These are phyloP conservation scores for Didymella exigua DNA, from an alignment of 2,329 filamentous ascomycete species.

Conservation along the genomic window DNA sequence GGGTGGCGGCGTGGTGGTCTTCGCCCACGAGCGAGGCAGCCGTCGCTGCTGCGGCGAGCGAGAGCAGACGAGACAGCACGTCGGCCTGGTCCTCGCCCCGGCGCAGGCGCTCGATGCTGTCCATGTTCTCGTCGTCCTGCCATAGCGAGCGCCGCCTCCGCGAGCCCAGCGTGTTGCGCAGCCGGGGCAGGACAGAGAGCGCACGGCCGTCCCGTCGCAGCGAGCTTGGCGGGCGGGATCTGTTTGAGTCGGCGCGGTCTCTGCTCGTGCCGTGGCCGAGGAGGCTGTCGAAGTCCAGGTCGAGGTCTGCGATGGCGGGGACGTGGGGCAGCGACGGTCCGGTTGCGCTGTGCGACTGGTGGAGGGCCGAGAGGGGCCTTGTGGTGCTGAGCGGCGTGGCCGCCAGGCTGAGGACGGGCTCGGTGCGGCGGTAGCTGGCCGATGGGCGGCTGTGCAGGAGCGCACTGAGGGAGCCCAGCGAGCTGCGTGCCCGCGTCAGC, in stretches of 20 bases:
- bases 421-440: conserved; percentile 24
- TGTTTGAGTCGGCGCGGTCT: conserved; percentile 25
- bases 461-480: conserved; percentile 43
- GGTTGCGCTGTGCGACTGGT: conserved; percentile 34
- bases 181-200: conserved; percentile 45
- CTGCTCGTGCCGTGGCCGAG: conserved; percentile 18
- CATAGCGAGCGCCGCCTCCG: conserved; percentile 60
- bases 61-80: conserved; percentile 65
- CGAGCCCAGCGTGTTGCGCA: conserved; percentile 52
- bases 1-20: conserved; percentile 59
- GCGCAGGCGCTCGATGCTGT: conserved; percentile 46
- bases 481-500: conserved; percentile 45
- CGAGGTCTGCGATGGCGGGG: conserved; percentile 44
- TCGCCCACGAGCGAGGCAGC: conserved; percentile 69
- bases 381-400: conserved; percentile 22
- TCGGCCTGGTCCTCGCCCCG: conserved; percentile 66
- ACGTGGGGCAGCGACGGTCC: conserved; percentile 42
- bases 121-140: conserved; percentile 34
- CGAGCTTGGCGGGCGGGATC: conserved; percentile 29
- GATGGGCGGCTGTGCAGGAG: conserved; percentile 40
- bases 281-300: conserved; percentile 47
- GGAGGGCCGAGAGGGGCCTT: conserved; percentile 26
- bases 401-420: conserved; percentile 21
- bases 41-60: conserved; percentile 67
- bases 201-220: conserved; percentile 39